A percentile compares a stretch with the other conserved stretches of the same genome.
Conservation (phyloP, 2,329 filamentous ascomycete genomes). For the Calonectria ilicicola region DNA sequence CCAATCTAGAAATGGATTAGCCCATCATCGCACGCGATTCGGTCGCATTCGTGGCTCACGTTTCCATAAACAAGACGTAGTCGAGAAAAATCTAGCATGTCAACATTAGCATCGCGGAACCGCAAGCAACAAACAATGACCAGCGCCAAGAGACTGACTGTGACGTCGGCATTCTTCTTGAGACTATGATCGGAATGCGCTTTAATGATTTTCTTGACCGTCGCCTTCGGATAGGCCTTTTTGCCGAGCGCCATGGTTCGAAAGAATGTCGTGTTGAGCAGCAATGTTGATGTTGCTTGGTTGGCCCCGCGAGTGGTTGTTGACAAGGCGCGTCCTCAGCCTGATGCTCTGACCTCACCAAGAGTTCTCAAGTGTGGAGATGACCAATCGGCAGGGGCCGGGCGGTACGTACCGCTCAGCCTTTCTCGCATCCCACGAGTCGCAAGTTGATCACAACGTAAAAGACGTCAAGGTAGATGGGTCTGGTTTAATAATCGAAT, state of each 20-base stretch:
- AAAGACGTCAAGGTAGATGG: neutral
- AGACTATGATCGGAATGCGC: conserved; percentile 84
- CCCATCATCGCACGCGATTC: neutral
- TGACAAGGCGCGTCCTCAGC: conserved; percentile 39
- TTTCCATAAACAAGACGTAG: conserved; percentile 84
- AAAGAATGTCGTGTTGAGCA: conserved; percentile 17
- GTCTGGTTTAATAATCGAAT: too few relatives aligned
- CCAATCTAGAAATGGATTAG: conserved; percentile 63
- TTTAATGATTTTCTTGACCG: conserved; percentile 90
- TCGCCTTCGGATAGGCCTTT: conserved; percentile 85
- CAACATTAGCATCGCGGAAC: conserved; percentile 39
- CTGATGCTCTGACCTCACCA: conserved; percentile 39
- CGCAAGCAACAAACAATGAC: conserved; percentile 26
- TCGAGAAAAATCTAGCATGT: conserved; percentile 82
- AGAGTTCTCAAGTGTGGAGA: conserved; percentile 8
- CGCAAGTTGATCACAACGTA: neutral
- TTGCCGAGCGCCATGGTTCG: conserved; percentile 60
- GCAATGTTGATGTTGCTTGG: neutral
- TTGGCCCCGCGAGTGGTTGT: conserved; percentile 26
- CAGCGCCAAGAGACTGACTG: conserved; percentile 64
- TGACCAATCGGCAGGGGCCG: conserved; percentile 40
- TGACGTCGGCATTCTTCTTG: conserved; percentile 87
- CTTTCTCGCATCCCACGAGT: neutral
- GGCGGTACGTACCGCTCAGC: conserved; percentile 32
- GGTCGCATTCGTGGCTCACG: conserved; percentile 51